Conservation (phyloP, 225 moss, liverwort and hornwort species). For the Pleurozium schreberi region DNA sequence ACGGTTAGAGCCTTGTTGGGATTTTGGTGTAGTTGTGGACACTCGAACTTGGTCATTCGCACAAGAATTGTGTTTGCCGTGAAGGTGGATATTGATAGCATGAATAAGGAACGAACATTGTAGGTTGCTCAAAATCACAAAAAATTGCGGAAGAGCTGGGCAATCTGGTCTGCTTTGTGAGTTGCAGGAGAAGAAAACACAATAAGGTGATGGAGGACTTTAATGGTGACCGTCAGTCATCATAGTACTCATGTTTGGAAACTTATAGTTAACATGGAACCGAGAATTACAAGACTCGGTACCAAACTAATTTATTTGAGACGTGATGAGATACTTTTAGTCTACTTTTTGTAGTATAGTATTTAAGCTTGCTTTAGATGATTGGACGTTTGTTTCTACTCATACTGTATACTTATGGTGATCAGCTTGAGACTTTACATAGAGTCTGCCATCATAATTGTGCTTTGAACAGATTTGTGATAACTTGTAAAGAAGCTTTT, state of each 20-base stretch:
- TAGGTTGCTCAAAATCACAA: not conserved
- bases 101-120: not conserved
- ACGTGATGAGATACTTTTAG: not conserved
- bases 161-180: not conserved
- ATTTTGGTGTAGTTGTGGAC: not conserved
- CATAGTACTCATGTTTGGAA: not conserved
- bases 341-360: not conserved
- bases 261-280: not conserved
- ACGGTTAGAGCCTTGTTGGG: not conserved
- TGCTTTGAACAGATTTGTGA: not conserved
- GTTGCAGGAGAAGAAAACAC: not conserved
- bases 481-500: not conserved
- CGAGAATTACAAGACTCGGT: not conserved
- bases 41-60: not conserved
- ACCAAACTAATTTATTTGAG: not conserved
- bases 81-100: not conserved
- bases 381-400: not conserved
- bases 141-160: not conserved
- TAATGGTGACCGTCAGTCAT: not conserved
- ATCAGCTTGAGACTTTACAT: not conserved
- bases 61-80: not conserved
- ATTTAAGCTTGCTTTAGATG: not conserved
- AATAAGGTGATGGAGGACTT: constrained; percentile 1
- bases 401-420: not conserved
- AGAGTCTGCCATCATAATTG: not conserved